Conservation (phyloP, 139 green algal species). For the Axilococcus clingmanii region DNA sequence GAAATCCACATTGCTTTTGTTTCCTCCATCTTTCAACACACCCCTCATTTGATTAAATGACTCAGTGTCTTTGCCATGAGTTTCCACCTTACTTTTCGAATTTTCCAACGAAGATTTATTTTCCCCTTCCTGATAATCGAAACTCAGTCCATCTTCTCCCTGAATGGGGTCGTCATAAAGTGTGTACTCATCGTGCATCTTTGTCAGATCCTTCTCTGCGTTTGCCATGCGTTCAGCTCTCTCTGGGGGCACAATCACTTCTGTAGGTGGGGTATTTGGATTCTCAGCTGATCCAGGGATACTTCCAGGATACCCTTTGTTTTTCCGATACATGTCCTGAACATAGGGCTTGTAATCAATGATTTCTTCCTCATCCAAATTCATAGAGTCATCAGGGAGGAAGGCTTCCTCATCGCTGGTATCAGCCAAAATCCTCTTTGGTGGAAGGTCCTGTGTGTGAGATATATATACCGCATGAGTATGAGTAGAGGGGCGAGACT, state of each 20-base stretch:
- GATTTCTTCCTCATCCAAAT: neutral
- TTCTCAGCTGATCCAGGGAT: neutral
- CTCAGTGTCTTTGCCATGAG: no score
- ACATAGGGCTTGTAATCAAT: neutral
- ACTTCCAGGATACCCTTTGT: neutral
- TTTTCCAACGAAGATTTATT: no score
- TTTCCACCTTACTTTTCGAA: no score
- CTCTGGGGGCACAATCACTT: neutral
- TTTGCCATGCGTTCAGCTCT: neutral
- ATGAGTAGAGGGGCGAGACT: no score
- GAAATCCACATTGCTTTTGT: no score
- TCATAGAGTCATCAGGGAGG: neutral
- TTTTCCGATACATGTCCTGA: neutral
- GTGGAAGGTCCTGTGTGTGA: neutral
- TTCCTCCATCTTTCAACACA: no score
- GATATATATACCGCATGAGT: slow-evolving; percentile 10
- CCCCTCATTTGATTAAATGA: no score
- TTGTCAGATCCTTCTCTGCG: neutral
- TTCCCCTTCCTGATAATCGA: no score
- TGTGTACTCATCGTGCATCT: no score
- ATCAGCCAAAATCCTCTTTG: neutral
- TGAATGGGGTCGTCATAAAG: no score
- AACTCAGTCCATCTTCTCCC: no score
- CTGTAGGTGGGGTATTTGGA: no score
- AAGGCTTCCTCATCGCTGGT: neutral